Base-by-base conservation (phyloP, 495 filamentous ascomycete genomes). In the Platismatia glauca region DNA sequence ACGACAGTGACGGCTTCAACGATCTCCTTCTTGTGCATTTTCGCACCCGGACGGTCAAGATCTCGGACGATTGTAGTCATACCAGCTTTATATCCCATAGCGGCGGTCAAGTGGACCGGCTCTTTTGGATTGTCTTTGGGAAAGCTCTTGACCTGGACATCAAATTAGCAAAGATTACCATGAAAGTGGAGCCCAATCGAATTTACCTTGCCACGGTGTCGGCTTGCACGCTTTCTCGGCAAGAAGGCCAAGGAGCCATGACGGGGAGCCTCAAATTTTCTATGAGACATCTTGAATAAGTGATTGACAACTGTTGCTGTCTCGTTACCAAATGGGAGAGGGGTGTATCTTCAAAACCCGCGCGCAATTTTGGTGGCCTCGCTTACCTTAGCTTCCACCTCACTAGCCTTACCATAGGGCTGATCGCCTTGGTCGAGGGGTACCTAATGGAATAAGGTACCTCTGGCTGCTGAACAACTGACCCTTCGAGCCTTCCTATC, bases 1-100 rank as follows among this genome's bases (percentile, higher is more conserved):
- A 99, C 92, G 80, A 99, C 86, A 72, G 94, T 95, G 73, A 90
- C 91, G 72, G 95, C 95, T 86, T 99, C 95, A 70, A 99, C 95
- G 76, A 99, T 84, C 84, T 99, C 95, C 89, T 97, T 97, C 90
- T 97, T 97, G 86, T 99, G 89, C 82, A 94, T 88, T 86, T 99
- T 99, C 71, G 95, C 95, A 79, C 95, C 95, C 64, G 95, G 95
- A 76, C 95, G 89, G 85, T 99, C 95, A 75, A 99, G 86, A 79
- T 99, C 95, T 81, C 95, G 95, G 77, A 99, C 95, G 81, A 97
- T 92, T 69, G 95, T 99, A 77, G 90, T 96, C 95, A 99, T 99
- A 81, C 95, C 95, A 74, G 95, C 95, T 89, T 99, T 99, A 88
- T 99, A 99, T 76, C 95, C 95, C 85, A 99, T 91, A 74, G 89